Percentiles rank a stretch among this genome's conserved stretches.
phyloP scores from a whole-genome alignment of 2,329 filamentous ascomycete genomes.

The Lachnellula suecica region DNA sequence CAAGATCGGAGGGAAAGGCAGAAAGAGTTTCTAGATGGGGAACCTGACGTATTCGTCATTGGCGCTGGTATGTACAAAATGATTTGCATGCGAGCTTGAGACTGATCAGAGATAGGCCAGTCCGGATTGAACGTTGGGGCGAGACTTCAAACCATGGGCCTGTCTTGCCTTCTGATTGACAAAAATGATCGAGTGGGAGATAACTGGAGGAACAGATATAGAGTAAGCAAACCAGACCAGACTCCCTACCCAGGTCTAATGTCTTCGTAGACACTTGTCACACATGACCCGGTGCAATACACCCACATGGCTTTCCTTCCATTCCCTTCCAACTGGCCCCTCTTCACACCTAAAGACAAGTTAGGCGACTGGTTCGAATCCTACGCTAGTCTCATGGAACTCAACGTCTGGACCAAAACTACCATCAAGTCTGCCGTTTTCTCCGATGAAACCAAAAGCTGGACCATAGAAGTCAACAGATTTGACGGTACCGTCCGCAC shows the following conservation, averaged over 20 bases:
- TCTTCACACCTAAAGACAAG: conserved; percentile 73
- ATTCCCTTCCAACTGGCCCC: conserved; percentile 65
- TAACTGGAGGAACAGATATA: conserved; percentile 63
- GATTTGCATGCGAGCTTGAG: not conserved
- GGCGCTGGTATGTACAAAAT: conserved; percentile 38
- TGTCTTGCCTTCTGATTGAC: conserved; percentile 59
- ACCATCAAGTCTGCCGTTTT: conserved; percentile 48
- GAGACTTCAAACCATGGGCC: conserved; percentile 56
- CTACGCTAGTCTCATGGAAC: conserved; percentile 63
- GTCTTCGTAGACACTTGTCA: conserved; percentile 50
- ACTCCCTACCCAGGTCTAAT: not conserved
- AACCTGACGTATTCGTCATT: conserved; percentile 60
- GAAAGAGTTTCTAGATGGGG: conserved; percentile 41
- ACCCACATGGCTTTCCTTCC: conserved; percentile 62
- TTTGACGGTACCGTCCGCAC: conserved; percentile 20
- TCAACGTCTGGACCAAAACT: conserved; percentile 64
- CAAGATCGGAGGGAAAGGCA: conserved; percentile 47
- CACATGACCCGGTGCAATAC: conserved; percentile 63
- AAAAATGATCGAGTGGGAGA: conserved; percentile 57
- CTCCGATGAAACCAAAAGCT: conserved; percentile 47
- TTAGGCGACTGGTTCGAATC: conserved; percentile 67
- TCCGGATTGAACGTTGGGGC: conserved; percentile 57
- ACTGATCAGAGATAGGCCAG: conserved; percentile 43
- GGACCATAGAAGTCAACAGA: conserved; percentile 53
- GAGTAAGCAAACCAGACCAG: conserved; percentile 22